Base-by-base conservation (phyloP, 2,329 filamentous ascomycete genomes). In the Ophiosphaerella korrae region DNA sequence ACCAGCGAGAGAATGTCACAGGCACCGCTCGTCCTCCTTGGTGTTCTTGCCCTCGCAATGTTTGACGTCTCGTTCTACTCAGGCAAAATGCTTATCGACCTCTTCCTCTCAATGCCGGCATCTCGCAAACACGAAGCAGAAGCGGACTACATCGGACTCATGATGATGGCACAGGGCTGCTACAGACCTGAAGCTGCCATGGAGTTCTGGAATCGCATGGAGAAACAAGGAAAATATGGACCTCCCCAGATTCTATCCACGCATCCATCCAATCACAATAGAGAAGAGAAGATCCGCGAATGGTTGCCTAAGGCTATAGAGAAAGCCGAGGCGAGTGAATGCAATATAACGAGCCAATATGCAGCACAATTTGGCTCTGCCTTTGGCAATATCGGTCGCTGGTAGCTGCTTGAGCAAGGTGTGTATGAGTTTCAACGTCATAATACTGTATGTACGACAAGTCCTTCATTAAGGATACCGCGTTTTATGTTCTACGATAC, bases 161-260 rank as follows among this genome's bases (percentile, higher is more conserved):
- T 92, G 81, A 88, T 92, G 81, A 92, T 92, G 88, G 84, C 88
- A 0, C 84, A 90, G 74, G 87, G 86, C 23, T 92, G 89, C 74
- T 92, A 88, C 67, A 80, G 90, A 54, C 89, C 89, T 1, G 74
- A 80, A 11, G 83, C 84, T 53, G 88, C 89, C 0, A 77, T 88
- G 37, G 78, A 77, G 0, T 84, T 92, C 52, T 83, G 81, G 81
- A 63, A 69, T 21, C 75, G 85, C 42, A 89, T 90, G 85, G 84
- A 88, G 55, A 68, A 70, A 34, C 68, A 74, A 11, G 77, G 77
- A 23, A 72, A 80, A 39, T 63, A 66, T 5, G 79, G 82, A 48
- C 78, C 83, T 31, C 88, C 88, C 1, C 86, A 92, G 72, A 87
- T 89, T 76, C 74, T 91, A 62, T 88, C 84, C 65, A 92, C 89